Evolutionary conservation across 78 protist genomes (phyloP), one percentile per base, ranked within the genome.

Genomic region (Dictyostelium intermedium): DNA sequence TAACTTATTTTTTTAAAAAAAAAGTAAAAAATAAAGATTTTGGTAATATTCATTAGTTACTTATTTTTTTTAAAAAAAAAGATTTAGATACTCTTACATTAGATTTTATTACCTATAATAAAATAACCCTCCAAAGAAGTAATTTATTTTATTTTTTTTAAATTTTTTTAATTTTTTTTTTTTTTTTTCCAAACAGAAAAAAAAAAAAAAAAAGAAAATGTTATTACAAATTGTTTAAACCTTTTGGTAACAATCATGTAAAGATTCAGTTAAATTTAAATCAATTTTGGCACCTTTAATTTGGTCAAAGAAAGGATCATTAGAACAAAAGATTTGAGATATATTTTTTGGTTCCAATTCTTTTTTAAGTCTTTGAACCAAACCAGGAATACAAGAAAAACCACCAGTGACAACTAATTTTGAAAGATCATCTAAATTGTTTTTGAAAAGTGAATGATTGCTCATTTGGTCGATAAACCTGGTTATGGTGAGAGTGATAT

Each of bases 271-370:
- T 41, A 85, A 50, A 73, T 13, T 16, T 2, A 39, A 8, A 73
- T 85, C 91, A 13, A 85, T 20, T 39, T 50, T 85, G 6, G 83
- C 82, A 85, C 91, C 91, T 27, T 27, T 73, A 20, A 85, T 25
- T 34, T n/a, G 39, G 53, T 85, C 91, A 73, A 3, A 74, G 3
- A 20, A 6, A 32, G 50, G 69, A 20, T 73, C 74, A 14, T 41
- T 18, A 27, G 82, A 70, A 8, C 2, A 18, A 13, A 25, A 2
- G 30, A 84, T 74, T 30, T 25, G 41, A 41, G 27, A 16, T 23
- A 23, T 41, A 39, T 41, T 45, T 2, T 84, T 35, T 23, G 79
- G 39, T 23, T 72, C 30, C 9, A 85, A 32, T 32, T 85, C 91
- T 50, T 77, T 70, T 73, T 79, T 50, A n/a, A 85, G 47, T 73